These are phyloP conservation scores for Penicillium salamii DNA, from an alignment of 495 filamentous ascomycete genomes.

Conservation along the genomic window DNA sequence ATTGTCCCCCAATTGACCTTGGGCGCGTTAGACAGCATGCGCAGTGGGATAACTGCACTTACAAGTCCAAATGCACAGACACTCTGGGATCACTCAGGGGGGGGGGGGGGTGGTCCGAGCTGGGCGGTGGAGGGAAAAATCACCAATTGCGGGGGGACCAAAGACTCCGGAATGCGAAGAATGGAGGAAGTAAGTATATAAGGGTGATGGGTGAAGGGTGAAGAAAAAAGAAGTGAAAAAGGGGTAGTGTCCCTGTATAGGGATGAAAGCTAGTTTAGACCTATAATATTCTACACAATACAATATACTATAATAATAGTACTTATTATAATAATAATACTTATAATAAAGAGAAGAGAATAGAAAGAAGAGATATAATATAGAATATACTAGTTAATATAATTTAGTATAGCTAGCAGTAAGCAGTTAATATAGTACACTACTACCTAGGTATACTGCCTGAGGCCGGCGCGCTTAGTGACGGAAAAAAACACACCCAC, in stretches of 20 bases:
- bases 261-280: too few species aligned
- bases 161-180: neutral
- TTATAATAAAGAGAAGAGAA: too few species aligned
- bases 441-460: neutral
- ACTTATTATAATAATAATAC: too few species aligned
- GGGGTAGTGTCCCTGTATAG: constrained; percentile 5
- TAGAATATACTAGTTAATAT: too few species aligned
- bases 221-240: neutral
- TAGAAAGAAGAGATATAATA: too few species aligned
- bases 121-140: constrained; percentile 6
- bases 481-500: neutral
- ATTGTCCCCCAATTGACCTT: constrained; percentile 18
- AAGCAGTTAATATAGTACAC: too few species aligned
- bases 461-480: neutral
- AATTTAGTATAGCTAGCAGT: too few species aligned
- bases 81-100: too few species aligned
- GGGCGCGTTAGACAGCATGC: neutral
- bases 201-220: neutral
- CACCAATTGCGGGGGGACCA: constrained; percentile 9
- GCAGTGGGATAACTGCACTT: too few species aligned
- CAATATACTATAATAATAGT: too few species aligned
- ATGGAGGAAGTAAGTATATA: neutral
- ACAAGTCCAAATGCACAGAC: too few species aligned
- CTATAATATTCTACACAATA: too few species aligned
- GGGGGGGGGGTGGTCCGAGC: constrained; percentile 10